Conservation (phyloP, 257 asterid genomes). For the Solanum sejunctum region DNA sequence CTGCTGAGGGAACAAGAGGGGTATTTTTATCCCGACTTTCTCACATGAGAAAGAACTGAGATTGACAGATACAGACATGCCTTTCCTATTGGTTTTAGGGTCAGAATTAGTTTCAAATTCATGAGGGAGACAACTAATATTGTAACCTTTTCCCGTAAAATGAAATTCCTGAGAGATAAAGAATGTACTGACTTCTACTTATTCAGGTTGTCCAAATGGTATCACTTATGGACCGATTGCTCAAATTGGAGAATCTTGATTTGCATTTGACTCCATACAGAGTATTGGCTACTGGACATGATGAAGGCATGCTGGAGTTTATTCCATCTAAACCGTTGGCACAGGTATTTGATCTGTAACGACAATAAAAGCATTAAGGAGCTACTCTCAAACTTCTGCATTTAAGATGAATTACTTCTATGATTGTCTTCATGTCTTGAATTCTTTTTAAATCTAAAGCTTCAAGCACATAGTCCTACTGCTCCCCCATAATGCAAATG, state of each 20-base stretch:
- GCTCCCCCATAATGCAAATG: background rate
- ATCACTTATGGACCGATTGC: slow-evolving; percentile 88
- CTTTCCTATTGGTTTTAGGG: background rate
- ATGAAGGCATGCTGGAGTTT: slow-evolving; percentile 97
- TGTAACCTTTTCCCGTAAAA: background rate
- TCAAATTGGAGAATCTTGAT: slow-evolving; percentile 95
- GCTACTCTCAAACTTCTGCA: background rate
- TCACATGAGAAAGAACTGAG: background rate
- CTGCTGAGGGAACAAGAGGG: background rate
- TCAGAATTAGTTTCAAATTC: background rate
- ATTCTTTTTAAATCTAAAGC: background rate
- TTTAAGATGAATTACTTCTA: background rate
- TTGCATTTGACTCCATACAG: slow-evolving; percentile 90
- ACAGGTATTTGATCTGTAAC: slow-evolving; percentile 40
- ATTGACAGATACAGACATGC: background rate
- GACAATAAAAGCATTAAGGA: background rate
- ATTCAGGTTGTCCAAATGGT: slow-evolving; percentile 96
- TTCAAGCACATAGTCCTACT: background rate
- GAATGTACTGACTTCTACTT: background rate
- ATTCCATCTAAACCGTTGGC: slow-evolving; percentile 94
- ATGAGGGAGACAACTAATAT: background rate
- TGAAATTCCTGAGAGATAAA: background rate
- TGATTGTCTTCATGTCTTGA: background rate
- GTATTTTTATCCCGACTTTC: background rate
- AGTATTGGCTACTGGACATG: slow-evolving; percentile 96